Evolutionary conservation across 768 basidiomycete species (phyloP).

Genomic region (Hericium alpestre): DNA sequence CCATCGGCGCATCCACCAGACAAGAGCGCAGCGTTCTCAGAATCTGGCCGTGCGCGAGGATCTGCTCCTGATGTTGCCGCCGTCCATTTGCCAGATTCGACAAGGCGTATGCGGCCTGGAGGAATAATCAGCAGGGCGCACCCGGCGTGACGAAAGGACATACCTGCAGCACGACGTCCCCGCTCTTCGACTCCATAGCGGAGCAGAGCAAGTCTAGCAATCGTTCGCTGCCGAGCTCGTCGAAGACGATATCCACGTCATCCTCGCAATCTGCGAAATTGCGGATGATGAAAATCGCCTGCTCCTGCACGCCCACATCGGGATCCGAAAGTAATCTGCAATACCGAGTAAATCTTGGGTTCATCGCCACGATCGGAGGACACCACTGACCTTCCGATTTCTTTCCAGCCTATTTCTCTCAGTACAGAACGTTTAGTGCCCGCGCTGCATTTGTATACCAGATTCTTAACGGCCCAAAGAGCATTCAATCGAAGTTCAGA

Average conservation of each 20-base stretch:
- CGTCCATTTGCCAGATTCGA: constrained; percentile 62
- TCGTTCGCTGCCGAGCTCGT: constrained; percentile 35
- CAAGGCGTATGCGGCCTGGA: constrained; percentile 46
- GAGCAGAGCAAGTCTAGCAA: constrained; percentile 36
- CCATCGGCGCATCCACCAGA: constrained; percentile 48
- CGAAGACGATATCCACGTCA: constrained; percentile 52
- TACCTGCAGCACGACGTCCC: constrained; percentile 48
- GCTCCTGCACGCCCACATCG: constrained; percentile 53
- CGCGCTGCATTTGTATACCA: constrained; percentile 53
- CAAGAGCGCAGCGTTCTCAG: constrained; percentile 44
- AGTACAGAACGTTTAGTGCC: constrained; percentile 59
- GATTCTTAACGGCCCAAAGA: constrained; percentile 82
- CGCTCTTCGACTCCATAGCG: constrained; percentile 40
- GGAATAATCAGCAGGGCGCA: background rate
- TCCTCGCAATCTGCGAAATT: constrained; percentile 59
- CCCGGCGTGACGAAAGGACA: constrained; percentile 1
- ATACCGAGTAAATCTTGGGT: background rate
- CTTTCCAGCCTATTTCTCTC: constrained; percentile 55
- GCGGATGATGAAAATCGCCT: constrained; percentile 54
- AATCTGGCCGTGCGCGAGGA: constrained; percentile 42
- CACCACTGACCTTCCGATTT: constrained; percentile 41
- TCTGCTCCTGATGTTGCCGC: constrained; percentile 35
- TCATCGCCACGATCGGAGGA: background rate
- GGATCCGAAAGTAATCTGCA: constrained; percentile 44
- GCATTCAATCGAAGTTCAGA: constrained; percentile 53